Conservation (phyloP, 1,139 yeast genomes). For the Taphrina betulina region DNA sequence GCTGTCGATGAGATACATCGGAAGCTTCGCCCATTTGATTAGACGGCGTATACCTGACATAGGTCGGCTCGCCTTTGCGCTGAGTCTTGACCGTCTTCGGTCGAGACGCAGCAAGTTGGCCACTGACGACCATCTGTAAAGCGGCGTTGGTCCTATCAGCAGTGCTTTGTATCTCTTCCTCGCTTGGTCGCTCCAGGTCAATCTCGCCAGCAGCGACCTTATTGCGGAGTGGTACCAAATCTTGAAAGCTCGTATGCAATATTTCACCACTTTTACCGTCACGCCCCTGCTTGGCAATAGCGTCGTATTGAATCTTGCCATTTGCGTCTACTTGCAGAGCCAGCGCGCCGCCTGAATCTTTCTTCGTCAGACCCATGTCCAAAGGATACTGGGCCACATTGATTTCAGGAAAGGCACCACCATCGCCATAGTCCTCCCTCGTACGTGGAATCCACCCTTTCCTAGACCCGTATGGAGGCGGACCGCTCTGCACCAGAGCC, state of each 20-base stretch:
- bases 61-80: constrained; percentile 46
- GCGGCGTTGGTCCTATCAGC: constrained; percentile 53
- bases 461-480: constrained; percentile 44
- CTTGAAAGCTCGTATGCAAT: constrained; percentile 48
- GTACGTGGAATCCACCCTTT: constrained; percentile 42
- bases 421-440: constrained; percentile 44
- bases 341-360: constrained; percentile 41
- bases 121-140: constrained; percentile 50
- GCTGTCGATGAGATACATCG: constrained; percentile 42
- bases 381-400: constrained; percentile 45
- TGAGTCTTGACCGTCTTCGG: constrained; percentile 42
- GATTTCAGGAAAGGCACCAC: constrained; percentile 47
- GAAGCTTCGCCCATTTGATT: constrained; percentile 45
- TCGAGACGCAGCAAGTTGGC: constrained; percentile 44
- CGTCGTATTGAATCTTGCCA: constrained; percentile 45
- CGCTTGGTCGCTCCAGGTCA: constrained; percentile 48
- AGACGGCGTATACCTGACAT: constrained; percentile 54
- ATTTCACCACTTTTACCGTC: constrained; percentile 39
- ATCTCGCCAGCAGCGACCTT: constrained; percentile 46
- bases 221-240: constrained; percentile 53
- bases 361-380: constrained; percentile 42
- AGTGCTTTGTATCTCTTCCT: constrained; percentile 47
- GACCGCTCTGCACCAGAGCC: too few relatives aligned
- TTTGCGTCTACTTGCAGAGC: constrained; percentile 43
- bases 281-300: constrained; percentile 45